Evolutionary conservation across 352 stramenopile species (phyloP), one percentile per base, ranked within the genome.

Genomic region (Globisporangium lucens): DNA sequence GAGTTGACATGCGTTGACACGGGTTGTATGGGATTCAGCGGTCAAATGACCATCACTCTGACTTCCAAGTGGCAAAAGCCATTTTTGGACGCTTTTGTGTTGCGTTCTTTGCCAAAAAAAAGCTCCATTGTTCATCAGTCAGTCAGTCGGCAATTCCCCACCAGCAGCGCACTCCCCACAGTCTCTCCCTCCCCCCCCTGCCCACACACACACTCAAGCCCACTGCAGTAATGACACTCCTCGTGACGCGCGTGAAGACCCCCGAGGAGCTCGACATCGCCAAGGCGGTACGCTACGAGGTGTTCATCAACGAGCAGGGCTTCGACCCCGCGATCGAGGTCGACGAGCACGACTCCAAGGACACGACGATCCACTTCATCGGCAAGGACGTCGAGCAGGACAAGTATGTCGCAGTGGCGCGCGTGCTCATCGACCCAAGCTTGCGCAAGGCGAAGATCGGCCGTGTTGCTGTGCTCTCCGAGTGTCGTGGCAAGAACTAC

Each of bases 291-390:
- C 77, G 80, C 53, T 68, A 72, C 65, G 51, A 75, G 12, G 80
- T 90, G 46, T 90, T 90, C 66, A 72, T 89, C 52, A 60, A 78
- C 8, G 83, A 91, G 51, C 73, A 85, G 49, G 74, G 74, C 49
- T 83, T 82, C 53, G 70, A 81, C 35, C 56, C 61, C 2, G 63
- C 55, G n/a, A 56, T 77, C 17, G 74, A 89, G 69, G 61, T 84
- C 47, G 80, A 89, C 61, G 63, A 70, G 24, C 61, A 82, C 63
- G 83, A 89, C 70, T 59, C 75, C 57, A 63, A 75, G 22, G 43
- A 72, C 12, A 79, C 74, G 15, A 91, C 80, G 27, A 49, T 77
- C 38, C 77, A 89, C 58, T 87, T 89, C 47, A 6, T 89, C n/a
- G 82, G 76, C 60, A 80, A 78, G 38, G 77, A 89, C 61, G 49